Evolutionary conservation across 805 yeast species (phyloP), one percentile per base, ranked within the genome.

Genomic region (Dipodascus albidus): DNA sequence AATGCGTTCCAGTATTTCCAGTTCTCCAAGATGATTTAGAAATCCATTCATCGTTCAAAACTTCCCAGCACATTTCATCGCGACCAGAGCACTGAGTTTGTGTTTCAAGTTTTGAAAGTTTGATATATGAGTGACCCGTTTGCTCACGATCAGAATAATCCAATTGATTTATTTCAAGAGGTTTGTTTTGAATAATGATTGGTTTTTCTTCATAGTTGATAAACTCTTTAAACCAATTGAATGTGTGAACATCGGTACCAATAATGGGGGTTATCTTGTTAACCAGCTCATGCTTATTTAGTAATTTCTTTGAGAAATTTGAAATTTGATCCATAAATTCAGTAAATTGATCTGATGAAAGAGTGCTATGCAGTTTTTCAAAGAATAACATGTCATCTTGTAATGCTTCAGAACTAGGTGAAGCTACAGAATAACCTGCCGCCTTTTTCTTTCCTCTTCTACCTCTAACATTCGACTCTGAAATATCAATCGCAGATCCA

Each of bases 11-110:
- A 14, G 96, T 87, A 68, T 93, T 99, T 68, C 93, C 99, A 0
- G 98, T 91, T 2, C 98, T 98, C 99, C 99, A 93, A 15, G 96
- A 95, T 20, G 99, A 99, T 69, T 93, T 98, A 3, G 96, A 96
- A 35, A 93, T 98, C 97, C 98, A 93, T 69, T 91, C 98, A 67
- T 93, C 99, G 68, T 93, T 93, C 61, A 93, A 76, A 15, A 93
- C 96, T 64, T 91, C 97, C 97, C 97, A 91, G 67, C 99, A 93
- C 90, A 93, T 86, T 62, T 91, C 98, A 69, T 93, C 99, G 62
- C 99, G 81, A 17, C 99, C 99, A 8, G 96, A 86, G 62, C 98
- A 91, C 21, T 98, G 97, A 95, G 88, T 89, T 64, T 81, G 86
- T 0, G 96, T 87, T 67, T 91, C 98, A 0, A 91, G 80, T 62